Conservation (phyloP, 768 basidiomycete genomes). For the Hericium coralloides region DNA sequence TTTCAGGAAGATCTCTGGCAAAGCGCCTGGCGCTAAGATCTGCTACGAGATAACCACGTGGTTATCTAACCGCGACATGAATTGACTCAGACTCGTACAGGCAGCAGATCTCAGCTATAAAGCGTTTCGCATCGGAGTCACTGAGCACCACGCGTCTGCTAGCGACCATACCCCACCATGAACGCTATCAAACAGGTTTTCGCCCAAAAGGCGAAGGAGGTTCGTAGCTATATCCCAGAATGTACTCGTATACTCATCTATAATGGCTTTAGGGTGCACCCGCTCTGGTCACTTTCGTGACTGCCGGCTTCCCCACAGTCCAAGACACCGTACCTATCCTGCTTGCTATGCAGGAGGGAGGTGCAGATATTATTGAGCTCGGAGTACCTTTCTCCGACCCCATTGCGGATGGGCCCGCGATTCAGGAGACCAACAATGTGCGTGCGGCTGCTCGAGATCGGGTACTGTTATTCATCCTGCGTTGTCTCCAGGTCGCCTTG, state of each 20-base stretch:
- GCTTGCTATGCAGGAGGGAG: slow-evolving; percentile 89
- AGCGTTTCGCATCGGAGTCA: too few species aligned
- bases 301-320: slow-evolving; percentile 80
- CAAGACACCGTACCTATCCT: slow-evolving; percentile 80
- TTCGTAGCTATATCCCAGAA: slow-evolving; percentile 14
- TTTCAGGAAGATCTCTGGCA: not conserved
- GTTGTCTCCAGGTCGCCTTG: slow-evolving; percentile 60
- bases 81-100: slow-evolving; percentile 7
- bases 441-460: slow-evolving; percentile 18
- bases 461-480: not conserved
- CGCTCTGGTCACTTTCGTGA: slow-evolving; percentile 82
- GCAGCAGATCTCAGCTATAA: too few species aligned
- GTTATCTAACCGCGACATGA: slow-evolving; percentile 4
- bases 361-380: slow-evolving; percentile 90
- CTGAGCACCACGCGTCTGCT: too few species aligned
- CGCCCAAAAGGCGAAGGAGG: slow-evolving; percentile 51
- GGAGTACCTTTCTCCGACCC: slow-evolving; percentile 96
- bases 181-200: slow-evolving; percentile 66
- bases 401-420: slow-evolving; percentile 89
- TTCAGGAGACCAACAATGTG: slow-evolving; percentile 92
- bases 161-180: slow-evolving; percentile 33
- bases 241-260: not conserved
- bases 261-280: slow-evolving; percentile 36
- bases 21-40: not conserved
- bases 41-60: not conserved